A percentile compares a stretch with the other conserved stretches of the same genome.
Conservation (phyloP, 805 yeast species). For the Metschnikowia gelsemii region DNA sequence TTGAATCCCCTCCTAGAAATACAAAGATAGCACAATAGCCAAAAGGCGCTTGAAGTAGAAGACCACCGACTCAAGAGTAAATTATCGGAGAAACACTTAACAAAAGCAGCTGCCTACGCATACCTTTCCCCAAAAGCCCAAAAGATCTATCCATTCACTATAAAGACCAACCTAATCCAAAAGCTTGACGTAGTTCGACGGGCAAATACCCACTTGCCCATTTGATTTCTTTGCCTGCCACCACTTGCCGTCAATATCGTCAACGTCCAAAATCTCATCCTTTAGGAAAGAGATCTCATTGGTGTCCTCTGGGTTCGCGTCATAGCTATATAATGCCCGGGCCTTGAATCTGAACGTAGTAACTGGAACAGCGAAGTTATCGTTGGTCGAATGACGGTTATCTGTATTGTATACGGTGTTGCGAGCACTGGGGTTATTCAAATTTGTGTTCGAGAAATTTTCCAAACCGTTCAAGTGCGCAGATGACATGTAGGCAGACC, state of each 20-base stretch:
- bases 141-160: slow-evolving; percentile 5
- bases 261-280: slow-evolving; percentile 88
- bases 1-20: too few species aligned
- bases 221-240: slow-evolving; percentile 92
- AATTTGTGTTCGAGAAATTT: slow-evolving; percentile 44
- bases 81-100: too few species aligned
- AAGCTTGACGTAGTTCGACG: slow-evolving; percentile 87
- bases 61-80: too few species aligned
- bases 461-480: slow-evolving; percentile 62
- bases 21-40: too few species aligned
- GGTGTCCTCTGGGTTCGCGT: slow-evolving; percentile 88
- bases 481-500: slow-evolving; percentile 47
- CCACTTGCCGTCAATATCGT: slow-evolving; percentile 95
- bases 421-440: slow-evolving; percentile 28
- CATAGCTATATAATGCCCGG: slow-evolving; percentile 79
- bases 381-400: slow-evolving; percentile 19
- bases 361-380: slow-evolving; percentile 23
- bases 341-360: slow-evolving; percentile 74
- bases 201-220: slow-evolving; percentile 96
- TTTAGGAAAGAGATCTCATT: slow-evolving; percentile 88
- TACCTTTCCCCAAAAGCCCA: neutral
- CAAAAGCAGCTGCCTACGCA: too few species aligned
- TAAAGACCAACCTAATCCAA: slow-evolving; percentile 38
- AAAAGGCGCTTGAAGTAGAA: too few species aligned
- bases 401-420: slow-evolving; percentile 19